These are phyloP conservation scores for Metschnikowia koreensis DNA, from an alignment of 805 yeast species.

Conservation along the genomic window DNA sequence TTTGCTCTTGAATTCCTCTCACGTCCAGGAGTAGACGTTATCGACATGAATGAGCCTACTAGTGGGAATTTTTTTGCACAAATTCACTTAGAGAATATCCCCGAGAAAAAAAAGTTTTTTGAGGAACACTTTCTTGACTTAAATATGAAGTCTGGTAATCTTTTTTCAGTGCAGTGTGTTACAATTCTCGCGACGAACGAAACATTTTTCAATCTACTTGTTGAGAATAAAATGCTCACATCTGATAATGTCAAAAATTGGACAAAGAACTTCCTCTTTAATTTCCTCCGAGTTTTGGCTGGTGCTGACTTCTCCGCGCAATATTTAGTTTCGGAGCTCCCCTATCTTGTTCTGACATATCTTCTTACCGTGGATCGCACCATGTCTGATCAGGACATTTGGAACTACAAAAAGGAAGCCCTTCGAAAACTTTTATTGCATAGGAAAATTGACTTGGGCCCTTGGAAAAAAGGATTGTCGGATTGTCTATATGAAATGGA, in stretches of 20 bases:
- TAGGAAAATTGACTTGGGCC: constrained; percentile 8
- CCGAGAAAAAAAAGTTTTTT: constrained; percentile 5
- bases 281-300: constrained; percentile 1
- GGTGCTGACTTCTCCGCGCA: constrained; percentile 3
- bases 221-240: not conserved
- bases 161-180: not conserved
- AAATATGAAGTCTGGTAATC: not conserved
- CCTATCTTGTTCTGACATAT: not conserved
- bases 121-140: not conserved
- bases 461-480: constrained; percentile 5
- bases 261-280: not conserved
- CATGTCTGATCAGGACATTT: not conserved
- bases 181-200: constrained; percentile 1
- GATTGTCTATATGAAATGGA: constrained; percentile 5
- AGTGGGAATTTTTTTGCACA: not conserved
- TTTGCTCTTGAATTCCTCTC: constrained; percentile 3
- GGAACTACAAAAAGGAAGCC: constrained; percentile 2
- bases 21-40: not conserved
- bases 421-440: constrained; percentile 4
- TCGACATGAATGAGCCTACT: not conserved
- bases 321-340: constrained; percentile 5
- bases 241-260: not conserved
- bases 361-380: constrained; percentile 1
- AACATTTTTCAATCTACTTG: constrained; percentile 7
- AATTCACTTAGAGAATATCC: constrained; percentile 1